Evolutionary conservation across 192 early-diverging fungal species (phyloP).

Genomic region (Cladochytrium replicatum): DNA sequence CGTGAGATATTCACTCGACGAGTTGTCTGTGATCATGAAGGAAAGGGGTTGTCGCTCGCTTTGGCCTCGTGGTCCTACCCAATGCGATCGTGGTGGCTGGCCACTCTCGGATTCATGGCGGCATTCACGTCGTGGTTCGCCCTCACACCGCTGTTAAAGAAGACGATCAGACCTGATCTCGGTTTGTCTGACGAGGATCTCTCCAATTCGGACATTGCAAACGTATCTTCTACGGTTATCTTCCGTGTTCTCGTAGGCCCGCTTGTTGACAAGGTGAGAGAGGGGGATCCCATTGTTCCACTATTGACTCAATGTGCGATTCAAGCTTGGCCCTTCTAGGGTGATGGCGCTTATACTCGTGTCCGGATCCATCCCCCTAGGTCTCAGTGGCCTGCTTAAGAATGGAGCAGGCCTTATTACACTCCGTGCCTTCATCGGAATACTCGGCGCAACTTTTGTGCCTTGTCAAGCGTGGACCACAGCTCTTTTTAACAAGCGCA

Average conservation of each 20-base stretch:
- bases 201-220: slow-evolving; percentile 33
- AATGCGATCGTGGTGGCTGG: too few relatives aligned
- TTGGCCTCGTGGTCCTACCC: too few relatives aligned
- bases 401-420: slow-evolving; percentile 36
- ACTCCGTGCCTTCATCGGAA: slow-evolving; percentile 44
- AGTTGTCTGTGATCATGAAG: too few relatives aligned
- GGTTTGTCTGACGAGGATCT: slow-evolving; percentile 32
- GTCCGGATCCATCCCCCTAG: slow-evolving; percentile 43
- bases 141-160: slow-evolving; percentile 41
- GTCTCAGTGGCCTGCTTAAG: slow-evolving; percentile 30
- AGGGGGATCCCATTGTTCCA: slow-evolving; percentile 33
- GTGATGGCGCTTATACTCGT: slow-evolving; percentile 47
- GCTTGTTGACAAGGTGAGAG: slow-evolving; percentile 17
- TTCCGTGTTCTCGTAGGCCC: slow-evolving; percentile 39
- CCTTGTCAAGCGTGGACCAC: slow-evolving; percentile 41
- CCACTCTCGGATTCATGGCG: too few relatives aligned
- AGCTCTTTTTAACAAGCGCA: not conserved
- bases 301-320: not conserved
- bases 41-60: too few relatives aligned
- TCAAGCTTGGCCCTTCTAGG: slow-evolving; percentile 26
- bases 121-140: too few relatives aligned
- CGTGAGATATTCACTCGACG: too few relatives aligned
- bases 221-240: slow-evolving; percentile 47
- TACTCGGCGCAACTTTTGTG: slow-evolving; percentile 56
- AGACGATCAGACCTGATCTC: slow-evolving; percentile 43